phyloP scores from a whole-genome alignment of 805 yeast species.

The Zygosaccharomyces rouxii region DNA sequence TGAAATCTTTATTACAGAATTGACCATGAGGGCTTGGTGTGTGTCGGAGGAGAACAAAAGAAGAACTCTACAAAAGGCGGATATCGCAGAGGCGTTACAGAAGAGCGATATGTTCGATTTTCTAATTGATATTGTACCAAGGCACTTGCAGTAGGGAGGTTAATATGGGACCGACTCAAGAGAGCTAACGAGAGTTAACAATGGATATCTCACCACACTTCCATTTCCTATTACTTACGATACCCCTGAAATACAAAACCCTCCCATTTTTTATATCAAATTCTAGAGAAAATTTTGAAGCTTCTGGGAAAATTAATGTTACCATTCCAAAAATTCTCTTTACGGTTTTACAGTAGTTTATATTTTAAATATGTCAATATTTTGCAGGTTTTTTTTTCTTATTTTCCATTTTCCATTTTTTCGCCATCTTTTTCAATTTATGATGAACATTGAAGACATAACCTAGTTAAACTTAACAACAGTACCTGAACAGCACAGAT shows the following conservation, averaged over 20 bases:
- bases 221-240: neutral
- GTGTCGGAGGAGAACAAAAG: constrained; percentile 96
- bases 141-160: constrained; percentile 7
- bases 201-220: neutral
- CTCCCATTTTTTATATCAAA: neutral
- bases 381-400: neutral
- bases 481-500: neutral
- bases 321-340: neutral
- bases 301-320: neutral
- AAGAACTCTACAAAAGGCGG: constrained; percentile 88
- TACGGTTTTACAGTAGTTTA: neutral
- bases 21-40: constrained; percentile 98
- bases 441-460: constrained; percentile 1
- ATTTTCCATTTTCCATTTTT: neutral
- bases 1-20: constrained; percentile 92
- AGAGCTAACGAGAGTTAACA: neutral
- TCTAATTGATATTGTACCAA: constrained; percentile 88
- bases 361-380: neutral
- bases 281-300: neutral
- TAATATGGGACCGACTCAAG: neutral
- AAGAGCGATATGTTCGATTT: constrained; percentile 97
- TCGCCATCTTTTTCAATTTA: neutral
- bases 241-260: neutral
- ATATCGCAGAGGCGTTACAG: constrained; percentile 91
- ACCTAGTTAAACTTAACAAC: neutral